phyloP scores from a whole-genome alignment of 148 eudicot species.

The Fallopia convolvulus region DNA sequence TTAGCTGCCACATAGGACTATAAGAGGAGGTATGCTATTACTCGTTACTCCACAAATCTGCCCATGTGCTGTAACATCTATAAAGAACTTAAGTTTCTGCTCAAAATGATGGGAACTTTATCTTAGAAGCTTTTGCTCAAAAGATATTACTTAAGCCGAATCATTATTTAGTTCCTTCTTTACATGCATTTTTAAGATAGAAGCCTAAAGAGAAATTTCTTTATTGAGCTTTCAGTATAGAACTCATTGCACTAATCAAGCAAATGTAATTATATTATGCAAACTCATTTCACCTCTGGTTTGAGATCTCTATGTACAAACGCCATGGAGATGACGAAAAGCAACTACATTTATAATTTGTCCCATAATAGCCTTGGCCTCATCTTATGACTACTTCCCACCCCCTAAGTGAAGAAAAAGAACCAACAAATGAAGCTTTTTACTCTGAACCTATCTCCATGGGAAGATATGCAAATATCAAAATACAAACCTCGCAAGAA shows the following conservation, averaged over 20 bases:
- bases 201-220: background rate
- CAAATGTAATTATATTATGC: background rate
- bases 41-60: conserved; percentile 67
- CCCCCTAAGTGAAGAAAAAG: conserved; percentile 26
- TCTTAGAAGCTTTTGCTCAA: background rate
- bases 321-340: conserved; percentile 62
- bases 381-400: conserved; percentile 55
- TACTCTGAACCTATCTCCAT: background rate
- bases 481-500: conserved; percentile 37
- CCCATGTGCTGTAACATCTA: conserved; percentile 51
- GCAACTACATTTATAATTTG: conserved; percentile 49
- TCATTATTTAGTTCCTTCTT: background rate
- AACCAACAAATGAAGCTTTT: background rate
- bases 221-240: background rate
- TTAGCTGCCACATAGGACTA: conserved; percentile 60
- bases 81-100: conserved; percentile 39
- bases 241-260: background rate
- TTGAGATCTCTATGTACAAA: conserved; percentile 70
- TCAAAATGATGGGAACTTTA: background rate
- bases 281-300: conserved; percentile 42
- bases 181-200: background rate
- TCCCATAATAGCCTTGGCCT: conserved; percentile 42
- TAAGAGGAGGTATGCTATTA: conserved; percentile 56
- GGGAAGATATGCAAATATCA: background rate
- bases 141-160: background rate